Evolutionary conservation across 164 flowering plant genomes (phyloP), one percentile per base, ranked within the genome.

Genomic region (Pachysandra terminalis): DNA sequence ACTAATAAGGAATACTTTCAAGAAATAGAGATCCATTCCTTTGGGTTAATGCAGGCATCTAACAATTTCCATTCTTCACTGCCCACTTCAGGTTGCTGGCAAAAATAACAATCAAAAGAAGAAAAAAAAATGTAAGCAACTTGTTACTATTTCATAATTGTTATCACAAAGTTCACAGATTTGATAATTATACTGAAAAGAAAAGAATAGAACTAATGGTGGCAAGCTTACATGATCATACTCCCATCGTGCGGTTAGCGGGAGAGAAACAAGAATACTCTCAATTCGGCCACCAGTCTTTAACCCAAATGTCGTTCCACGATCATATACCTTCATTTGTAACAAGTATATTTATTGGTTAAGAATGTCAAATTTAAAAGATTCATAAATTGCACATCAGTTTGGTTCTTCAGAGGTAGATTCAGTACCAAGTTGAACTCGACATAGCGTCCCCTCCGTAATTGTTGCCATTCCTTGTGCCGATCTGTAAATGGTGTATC

Each of bases 231-330:
- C 98, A 77, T 90, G 97, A 77, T 89, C 97, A 73, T 96, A 96
- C 73, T 96, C 98, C 97, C 97, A 96, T 35, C 99, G 86, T 28
- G 98, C 93, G 16, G 96, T 83, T 26, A 89, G 81, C 22, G 99
- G 98, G 53, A 96, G 91, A 66, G 99, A 96, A 69, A 93, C 99
- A 73, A 96, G 93, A 71, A 96, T 96, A 63, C 99, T 96, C 81
- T 96, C 98, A 56, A 96, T 93, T 65, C 97, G 76, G 53, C 99
- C 99, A 61, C 99, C 99, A 5, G 98, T 96, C 82, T 93, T 96
- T 49, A 96, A 75, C 32, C 99, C 99, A 73, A 96, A 96, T 68
- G 99, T 92, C 9, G 98, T 96, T 41, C 99, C 99, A n/a, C 98
- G 89, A 75, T 96, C 99, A 80, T 96, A 96, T 55, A 96, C 99